These are phyloP conservation scores for Ceratocystis colombiana DNA, from an alignment of 2,329 filamentous ascomycete species.

Conservation along the genomic window DNA sequence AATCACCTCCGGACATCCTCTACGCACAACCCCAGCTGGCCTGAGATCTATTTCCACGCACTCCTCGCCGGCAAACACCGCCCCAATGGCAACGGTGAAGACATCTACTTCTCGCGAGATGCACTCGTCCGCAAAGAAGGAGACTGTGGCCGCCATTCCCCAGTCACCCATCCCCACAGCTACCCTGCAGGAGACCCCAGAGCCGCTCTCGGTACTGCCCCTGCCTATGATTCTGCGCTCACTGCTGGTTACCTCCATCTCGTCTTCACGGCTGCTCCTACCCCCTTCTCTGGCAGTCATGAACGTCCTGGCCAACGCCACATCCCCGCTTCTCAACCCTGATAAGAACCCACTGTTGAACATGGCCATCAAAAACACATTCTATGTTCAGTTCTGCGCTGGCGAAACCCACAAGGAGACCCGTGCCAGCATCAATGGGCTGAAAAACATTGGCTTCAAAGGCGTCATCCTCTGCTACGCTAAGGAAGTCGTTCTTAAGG, in stretches of 20 bases:
- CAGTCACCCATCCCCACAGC: slow-evolving; percentile 1
- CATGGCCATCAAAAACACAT: slow-evolving; percentile 64
- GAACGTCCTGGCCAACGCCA: slow-evolving; percentile 58
- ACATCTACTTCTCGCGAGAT: slow-evolving; percentile 17
- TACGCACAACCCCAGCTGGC: background rate
- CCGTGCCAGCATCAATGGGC: slow-evolving; percentile 48
- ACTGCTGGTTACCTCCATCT: slow-evolving; percentile 57
- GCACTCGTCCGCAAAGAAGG: slow-evolving; percentile 20
- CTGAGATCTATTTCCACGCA: background rate
- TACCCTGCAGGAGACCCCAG: slow-evolving; percentile 26
- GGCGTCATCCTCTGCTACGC: slow-evolving; percentile 82
- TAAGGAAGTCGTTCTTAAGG: slow-evolving; percentile 63
- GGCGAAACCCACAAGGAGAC: slow-evolving; percentile 66
- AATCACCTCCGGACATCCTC: background rate
- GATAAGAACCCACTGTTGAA: slow-evolving; percentile 65
- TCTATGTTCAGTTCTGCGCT: slow-evolving; percentile 86
- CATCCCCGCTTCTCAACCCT: slow-evolving; percentile 56
- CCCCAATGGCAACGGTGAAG: background rate
- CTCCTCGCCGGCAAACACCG: background rate
- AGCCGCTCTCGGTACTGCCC: slow-evolving; percentile 55
- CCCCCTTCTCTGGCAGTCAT: slow-evolving; percentile 59
- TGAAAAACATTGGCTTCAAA: slow-evolving; percentile 67
- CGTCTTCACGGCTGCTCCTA: slow-evolving; percentile 60
- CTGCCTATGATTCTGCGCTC: slow-evolving; percentile 57
- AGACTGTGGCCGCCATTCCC: slow-evolving; percentile 19